Base-by-base conservation (phyloP, 495 filamentous ascomycete genomes). In the Penicillium crystallinum region DNA sequence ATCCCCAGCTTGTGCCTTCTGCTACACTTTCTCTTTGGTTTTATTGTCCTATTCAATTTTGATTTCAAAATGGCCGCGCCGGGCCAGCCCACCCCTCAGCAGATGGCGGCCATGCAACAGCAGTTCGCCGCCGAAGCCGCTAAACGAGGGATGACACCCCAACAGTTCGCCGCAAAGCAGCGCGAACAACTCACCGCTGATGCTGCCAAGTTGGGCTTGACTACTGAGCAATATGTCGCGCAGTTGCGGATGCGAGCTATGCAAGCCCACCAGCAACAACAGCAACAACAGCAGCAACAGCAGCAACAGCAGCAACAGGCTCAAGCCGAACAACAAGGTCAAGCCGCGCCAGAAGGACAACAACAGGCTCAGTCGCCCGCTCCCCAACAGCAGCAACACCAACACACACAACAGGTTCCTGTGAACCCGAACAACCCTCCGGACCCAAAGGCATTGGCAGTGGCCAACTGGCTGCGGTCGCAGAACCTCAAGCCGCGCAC, bases 401-500 rank as follows among this genome's bases (percentile, higher is more conserved):
- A 67, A 50, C 70, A 68, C 40, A 64, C 65, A 36, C 74, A 76
- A 25, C 76, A 78, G 46, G 76, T 80, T 3, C 73, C 76, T 1
- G 75, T 81, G n/a, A 75, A 73, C 43, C 88, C 89, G 0, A 86
- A 86, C 4, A 72, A 72, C 22, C 89, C 91, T 6, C 86, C 89
- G 14, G 88, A 92, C 53, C 92, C 93, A 31, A 85, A 90, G 61
- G 91, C 91, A 4, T 62, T 97, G 18, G 90, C 91, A 15, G 81
- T 99, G 21, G 95, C 95, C 57, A 86, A 90, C 61, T 99, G 92
- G 74, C 75, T 99, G 46, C 81, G 84, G 55, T 72, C 80, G 45
- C 91, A 97, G 71, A 78, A 89, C 57, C 75, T 99, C 56, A 99
- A 99, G 80, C 76, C 82, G 37, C 79, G 95, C 56, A 96, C 93